phyloP scores from a whole-genome alignment of 768 basidiomycete species.

The Phlegmacium glaucopus region DNA sequence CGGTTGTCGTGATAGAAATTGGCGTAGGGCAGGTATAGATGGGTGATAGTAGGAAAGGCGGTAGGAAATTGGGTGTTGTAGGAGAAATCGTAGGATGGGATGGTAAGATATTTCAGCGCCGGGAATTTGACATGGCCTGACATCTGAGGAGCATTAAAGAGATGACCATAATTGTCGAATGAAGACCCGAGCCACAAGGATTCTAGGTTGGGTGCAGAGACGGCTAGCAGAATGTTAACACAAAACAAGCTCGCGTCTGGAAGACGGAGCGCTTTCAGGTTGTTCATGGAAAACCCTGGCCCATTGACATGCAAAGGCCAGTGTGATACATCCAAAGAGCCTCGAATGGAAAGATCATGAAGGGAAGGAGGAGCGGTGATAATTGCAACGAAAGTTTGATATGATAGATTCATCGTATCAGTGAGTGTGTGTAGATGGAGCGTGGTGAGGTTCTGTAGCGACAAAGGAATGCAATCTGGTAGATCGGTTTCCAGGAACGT shows the following conservation, averaged over 20 bases:
- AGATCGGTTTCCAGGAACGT: conserved; percentile 21
- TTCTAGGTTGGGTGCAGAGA: conserved; percentile 27
- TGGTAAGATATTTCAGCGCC: conserved; percentile 31
- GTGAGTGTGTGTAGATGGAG: conserved; percentile 24
- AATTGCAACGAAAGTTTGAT: conserved; percentile 14
- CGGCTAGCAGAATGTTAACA: conserved; percentile 23
- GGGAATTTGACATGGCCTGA: conserved; percentile 21
- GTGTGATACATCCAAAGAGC: conserved; percentile 9
- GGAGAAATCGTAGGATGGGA: conserved; percentile 20
- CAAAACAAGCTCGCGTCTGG: conserved; percentile 19
- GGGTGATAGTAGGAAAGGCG: conserved; percentile 27
- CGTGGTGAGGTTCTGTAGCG: conserved; percentile 27
- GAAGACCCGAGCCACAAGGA: conserved; percentile 33
- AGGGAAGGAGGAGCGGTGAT: conserved; percentile 20
- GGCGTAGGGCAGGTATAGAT: conserved; percentile 28
- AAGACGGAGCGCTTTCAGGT: conserved; percentile 28
- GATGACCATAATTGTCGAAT: conserved; percentile 16
- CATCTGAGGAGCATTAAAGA: conserved; percentile 20
- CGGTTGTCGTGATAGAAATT: conserved; percentile 14
- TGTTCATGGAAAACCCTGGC: conserved; percentile 18
- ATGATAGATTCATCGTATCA: conserved; percentile 6
- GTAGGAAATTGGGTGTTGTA: conserved; percentile 15
- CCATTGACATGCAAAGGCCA: conserved; percentile 18
- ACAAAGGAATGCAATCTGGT: conserved; percentile 18
- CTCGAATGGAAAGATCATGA: conserved; percentile 28